Evolutionary conservation across 257 asterid species (phyloP).

Genomic region (Cordia subcordata): DNA sequence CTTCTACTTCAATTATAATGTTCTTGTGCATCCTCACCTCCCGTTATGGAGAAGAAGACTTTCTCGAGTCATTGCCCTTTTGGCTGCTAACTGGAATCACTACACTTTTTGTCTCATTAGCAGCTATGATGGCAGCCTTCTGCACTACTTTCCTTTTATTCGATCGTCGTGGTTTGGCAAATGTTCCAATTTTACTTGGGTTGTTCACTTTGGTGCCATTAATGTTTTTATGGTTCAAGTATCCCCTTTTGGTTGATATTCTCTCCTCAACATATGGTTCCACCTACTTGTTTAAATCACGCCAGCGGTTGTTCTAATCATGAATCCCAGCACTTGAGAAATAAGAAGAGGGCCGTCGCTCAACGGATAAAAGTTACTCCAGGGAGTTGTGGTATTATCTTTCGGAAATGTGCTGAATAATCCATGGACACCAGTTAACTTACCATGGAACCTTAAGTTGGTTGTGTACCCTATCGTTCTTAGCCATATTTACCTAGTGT

Average conservation of each 20-base stretch:
- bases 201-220: neutral
- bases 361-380: too few species aligned
- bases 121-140: neutral
- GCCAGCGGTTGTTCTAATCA: neutral
- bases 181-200: neutral
- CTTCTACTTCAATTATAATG: conserved; percentile 13
- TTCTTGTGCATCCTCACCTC: conserved; percentile 33
- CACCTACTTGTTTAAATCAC: neutral
- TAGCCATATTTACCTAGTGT: too few species aligned
- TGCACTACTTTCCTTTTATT: neutral
- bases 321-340: neutral
- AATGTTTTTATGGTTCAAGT: neutral
- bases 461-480: too few species aligned
- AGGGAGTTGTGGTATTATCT: neutral
- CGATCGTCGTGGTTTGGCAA: neutral
- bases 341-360: neutral
- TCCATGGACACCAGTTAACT: neutral
- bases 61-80: conserved; percentile 14
- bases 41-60: conserved; percentile 20
- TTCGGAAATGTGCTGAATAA: neutral
- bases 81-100: neutral
- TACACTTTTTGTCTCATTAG: neutral
- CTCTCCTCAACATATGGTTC: neutral
- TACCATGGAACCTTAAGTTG: too few species aligned
- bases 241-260: neutral